Evolutionary conservation across 164 flowering plant genomes (phyloP), one percentile per base, ranked within the genome.

Genomic region (Annona cherimola): DNA sequence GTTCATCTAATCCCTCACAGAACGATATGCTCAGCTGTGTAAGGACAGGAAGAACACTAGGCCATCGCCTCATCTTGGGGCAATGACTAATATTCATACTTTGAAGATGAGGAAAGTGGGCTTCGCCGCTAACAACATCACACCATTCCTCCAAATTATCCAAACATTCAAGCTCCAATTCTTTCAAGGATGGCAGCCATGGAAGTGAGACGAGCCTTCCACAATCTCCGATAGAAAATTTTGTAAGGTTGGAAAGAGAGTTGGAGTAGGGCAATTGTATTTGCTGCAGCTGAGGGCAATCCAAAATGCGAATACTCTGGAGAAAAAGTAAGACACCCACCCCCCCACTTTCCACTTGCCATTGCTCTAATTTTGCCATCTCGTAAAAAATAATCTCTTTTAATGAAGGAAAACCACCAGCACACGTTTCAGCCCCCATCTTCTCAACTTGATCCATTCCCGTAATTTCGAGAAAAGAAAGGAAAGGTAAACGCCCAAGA

Each of bases 401-500:
- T 26, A 26, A 26, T 26, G 35, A 26, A 26, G 35, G 35, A 26
- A 26, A 26, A 26, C 55, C 61, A 57, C 12, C 39, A 11, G 70
- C 66, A 67, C 57, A 67, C 16, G 66, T 66, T 42, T 73, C 66
- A 43, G 3, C 4, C 6, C 57, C 69, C 19, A 73, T 42, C 8
- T 12, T 26, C 35, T 59, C 50, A 14, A 73, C 20, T 26, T 3
- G 42, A 57, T 20, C 19, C 64, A 67, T 57, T 41, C 54, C 70
- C 4, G 5, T n/a, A 14, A 66, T 42, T 26, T 41, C 3, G 41
- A 75, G 77, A 14, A 39, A 61, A 40, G 66, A 67, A 40, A 78
- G 77, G 1, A 19, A 54, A 4, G 75, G 69, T 26, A 78, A 54
- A 40, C 67, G 61, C 4, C 77, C 80, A 14, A 78, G 73, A 1